Evolutionary conservation across 1,284 basidiomycete genomes (phyloP), one percentile per base, ranked within the genome.

Genomic region (Testicularia cyperi): DNA sequence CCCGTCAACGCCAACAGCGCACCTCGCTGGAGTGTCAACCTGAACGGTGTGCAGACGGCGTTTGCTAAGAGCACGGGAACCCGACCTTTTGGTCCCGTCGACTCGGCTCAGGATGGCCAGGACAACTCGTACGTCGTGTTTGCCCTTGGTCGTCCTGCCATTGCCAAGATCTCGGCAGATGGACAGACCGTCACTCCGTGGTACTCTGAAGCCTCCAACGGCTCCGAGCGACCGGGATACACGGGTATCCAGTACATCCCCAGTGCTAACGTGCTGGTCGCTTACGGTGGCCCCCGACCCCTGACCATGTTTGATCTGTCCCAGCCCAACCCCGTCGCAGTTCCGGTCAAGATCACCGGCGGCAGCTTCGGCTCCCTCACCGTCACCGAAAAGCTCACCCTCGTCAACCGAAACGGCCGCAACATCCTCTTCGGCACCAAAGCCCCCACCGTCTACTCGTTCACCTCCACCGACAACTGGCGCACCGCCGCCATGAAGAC

Each of bases 51-150:
- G 2, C 71, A 74, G 52, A 41, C 38, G 6, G 35, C 57, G 27
- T 70, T 74, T 30, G 26, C 62, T 29, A 24, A 42, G 26, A 21
- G 44, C 34, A 33, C 23, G 13, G 71, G 72, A 16, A 56, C 39
- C 7, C 44, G 70, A n/a, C 72, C 72, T 0, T 74, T 73, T 31
- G 72, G 71, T 9, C 65, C 65, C 3, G 69, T 74, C 7, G 71
- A 53, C n/a, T 63, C 60, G 10, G 64, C 71, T 1, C 70, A 73
- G 45, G 72, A 72, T 46, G 38, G 21, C 13, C 52, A 64, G 37
- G 72, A 72, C 21, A 72, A 72, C 54, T 70, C 67, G 26, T 74
- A 74, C 51, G 65, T 74, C 18, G 64, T 66, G 14, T 74, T 74
- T 33, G 72, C 68, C 3, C 54, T 74, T 3, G 72, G 72, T 22